A percentile compares a stretch with the other conserved stretches of the same genome.
Evolutionary conservation across 169 alveolate species (phyloP).

Genomic region (Cryptosporidium sp.): DNA sequence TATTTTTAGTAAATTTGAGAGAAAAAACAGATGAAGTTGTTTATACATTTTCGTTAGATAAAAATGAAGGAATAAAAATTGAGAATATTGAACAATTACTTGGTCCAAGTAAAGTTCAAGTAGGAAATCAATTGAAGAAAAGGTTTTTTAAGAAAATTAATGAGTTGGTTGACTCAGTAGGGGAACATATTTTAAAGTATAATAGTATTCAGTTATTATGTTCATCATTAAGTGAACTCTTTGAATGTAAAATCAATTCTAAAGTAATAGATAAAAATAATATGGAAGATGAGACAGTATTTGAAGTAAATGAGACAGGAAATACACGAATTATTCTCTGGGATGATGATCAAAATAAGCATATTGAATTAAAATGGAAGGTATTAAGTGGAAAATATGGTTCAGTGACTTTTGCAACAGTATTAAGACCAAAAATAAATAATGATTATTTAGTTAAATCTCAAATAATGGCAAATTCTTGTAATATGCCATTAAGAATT

Average conservation of each 20-base stretch:
- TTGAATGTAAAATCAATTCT: conserved; percentile 27
- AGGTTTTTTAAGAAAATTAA: background rate
- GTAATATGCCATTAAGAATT: conserved; percentile 20
- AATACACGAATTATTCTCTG: background rate
- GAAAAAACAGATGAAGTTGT: background rate
- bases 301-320: background rate
- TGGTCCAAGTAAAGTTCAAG: background rate
- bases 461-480: conserved; percentile 4
- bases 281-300: background rate
- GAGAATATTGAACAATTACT: background rate
- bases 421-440: background rate
- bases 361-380: conserved; percentile 24
- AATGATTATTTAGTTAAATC: conserved; percentile 36
- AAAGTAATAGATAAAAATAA: background rate
- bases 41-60: background rate
- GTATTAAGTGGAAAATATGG: conserved; percentile 67
- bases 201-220: conserved; percentile 44
- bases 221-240: conserved; percentile 1
- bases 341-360: background rate
- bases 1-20: background rate
- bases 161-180: background rate
- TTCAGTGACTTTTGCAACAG: conserved; percentile 54
- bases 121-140: background rate
- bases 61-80: background rate
- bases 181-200: conserved; percentile 22